These are phyloP conservation scores for Lyophyllum atratum DNA, from an alignment of 768 basidiomycete genomes.

Conservation along the genomic window DNA sequence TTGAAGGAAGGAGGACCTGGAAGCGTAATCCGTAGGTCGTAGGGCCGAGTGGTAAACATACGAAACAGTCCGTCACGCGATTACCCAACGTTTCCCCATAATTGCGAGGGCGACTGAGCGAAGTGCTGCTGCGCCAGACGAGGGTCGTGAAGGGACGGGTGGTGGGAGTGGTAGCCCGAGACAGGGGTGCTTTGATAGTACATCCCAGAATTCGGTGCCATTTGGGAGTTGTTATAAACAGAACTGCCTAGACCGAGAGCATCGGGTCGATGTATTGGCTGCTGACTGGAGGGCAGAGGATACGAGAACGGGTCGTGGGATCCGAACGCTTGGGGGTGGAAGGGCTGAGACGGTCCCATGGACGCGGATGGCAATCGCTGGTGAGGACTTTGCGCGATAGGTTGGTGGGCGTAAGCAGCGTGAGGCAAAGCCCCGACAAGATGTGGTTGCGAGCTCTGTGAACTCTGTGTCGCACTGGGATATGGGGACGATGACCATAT, in stretches of 20 bases:
- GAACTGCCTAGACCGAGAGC: constrained; percentile 15
- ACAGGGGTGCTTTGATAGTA: constrained; percentile 20
- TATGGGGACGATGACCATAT: constrained; percentile 35
- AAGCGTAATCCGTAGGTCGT: constrained; percentile 4
- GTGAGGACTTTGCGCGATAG: constrained; percentile 18
- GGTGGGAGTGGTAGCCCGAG: constrained; percentile 26
- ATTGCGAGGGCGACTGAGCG: constrained; percentile 32
- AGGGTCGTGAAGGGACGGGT: constrained; percentile 31
- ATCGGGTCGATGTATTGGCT: constrained; percentile 24
- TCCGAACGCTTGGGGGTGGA: constrained; percentile 21
- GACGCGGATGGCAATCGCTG: constrained; percentile 31
- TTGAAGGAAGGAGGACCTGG: neutral
- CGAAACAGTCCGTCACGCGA: neutral
- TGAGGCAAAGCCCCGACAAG: constrained; percentile 19
- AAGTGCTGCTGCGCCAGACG: constrained; percentile 26
- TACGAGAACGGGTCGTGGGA: constrained; percentile 30
- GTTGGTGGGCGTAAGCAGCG: constrained; percentile 14
- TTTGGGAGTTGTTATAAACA: constrained; percentile 17
- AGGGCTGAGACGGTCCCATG: constrained; percentile 20
- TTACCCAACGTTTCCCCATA: constrained; percentile 38
- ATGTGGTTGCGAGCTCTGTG: constrained; percentile 33
- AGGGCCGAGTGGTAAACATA: neutral
- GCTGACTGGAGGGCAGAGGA: constrained; percentile 20
- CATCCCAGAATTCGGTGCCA: constrained; percentile 9
- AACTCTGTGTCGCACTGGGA: constrained; percentile 26